These are phyloP conservation scores for Adansonia rubrostipa DNA, from an alignment of 441 rosid genomes.

Conservation along the genomic window DNA sequence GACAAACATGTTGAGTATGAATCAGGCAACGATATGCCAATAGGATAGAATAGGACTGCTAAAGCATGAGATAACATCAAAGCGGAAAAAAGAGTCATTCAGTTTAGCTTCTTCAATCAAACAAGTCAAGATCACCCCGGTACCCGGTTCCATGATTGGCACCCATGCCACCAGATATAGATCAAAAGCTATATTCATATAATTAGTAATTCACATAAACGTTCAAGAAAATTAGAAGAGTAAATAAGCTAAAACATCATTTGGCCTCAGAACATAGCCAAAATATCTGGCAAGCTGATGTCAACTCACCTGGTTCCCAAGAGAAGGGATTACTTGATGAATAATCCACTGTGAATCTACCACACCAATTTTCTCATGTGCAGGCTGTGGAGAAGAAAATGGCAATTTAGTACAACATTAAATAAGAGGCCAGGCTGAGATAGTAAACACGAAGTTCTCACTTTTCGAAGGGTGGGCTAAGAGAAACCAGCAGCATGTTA, in stretches of 20 bases:
- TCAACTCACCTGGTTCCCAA: constrained; percentile 63
- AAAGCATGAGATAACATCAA: background rate
- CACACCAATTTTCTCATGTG: constrained; percentile 80
- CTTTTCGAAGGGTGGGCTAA: background rate
- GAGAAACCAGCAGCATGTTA: constrained; percentile 11
- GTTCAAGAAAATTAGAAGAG: background rate
- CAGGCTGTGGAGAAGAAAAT: constrained; percentile 56
- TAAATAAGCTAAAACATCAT: constrained; percentile 5
- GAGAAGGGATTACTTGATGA: constrained; percentile 80
- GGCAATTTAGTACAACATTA: constrained; percentile 4
- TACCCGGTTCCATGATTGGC: too few species aligned
- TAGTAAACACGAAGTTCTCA: constrained; percentile 16
- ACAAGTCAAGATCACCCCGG: too few species aligned
- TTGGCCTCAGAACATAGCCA: constrained; percentile 1
- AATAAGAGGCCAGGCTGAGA: constrained; percentile 11
- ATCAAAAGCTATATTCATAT: background rate
- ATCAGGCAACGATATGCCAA: background rate
- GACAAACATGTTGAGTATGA: constrained; percentile 14
- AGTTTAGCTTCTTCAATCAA: too few species aligned
- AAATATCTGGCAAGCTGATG: constrained; percentile 21
- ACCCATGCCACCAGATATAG: background rate
- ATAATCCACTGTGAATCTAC: constrained; percentile 87
- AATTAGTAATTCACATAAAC: background rate
- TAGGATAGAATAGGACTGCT: constrained; percentile 17
- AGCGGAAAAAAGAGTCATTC: background rate